Evolutionary conservation across 371 early-diverging fungal species (phyloP).

Genomic region (Homolaphlyctis polyrhiza): DNA sequence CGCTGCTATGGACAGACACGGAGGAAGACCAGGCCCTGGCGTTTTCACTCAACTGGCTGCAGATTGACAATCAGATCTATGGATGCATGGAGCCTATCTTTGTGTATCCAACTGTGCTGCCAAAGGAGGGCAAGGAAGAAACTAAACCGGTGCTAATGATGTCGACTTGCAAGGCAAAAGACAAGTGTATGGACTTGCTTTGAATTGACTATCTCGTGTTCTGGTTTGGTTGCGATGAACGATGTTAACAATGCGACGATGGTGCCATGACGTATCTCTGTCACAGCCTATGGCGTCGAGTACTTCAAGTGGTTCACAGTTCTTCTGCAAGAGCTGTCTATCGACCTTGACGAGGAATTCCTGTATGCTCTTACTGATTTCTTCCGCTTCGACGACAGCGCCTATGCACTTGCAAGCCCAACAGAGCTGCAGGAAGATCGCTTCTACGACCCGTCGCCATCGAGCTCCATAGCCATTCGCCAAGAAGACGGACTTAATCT

Average conservation of each 20-base stretch:
- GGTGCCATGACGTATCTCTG: no score
- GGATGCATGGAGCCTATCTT: constrained; percentile 81
- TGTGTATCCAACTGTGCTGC: constrained; percentile 83
- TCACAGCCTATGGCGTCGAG: constrained; percentile 23
- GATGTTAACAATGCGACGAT: no score
- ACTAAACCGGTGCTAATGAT: constrained; percentile 51
- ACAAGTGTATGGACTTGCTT: constrained; percentile 60
- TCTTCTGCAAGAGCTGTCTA: constrained; percentile 84
- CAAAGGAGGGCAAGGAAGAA: constrained; percentile 58
- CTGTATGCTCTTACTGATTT: constrained; percentile 82
- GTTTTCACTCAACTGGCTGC: constrained; percentile 82
- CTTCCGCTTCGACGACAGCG: constrained; percentile 58
- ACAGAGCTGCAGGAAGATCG: constrained; percentile 8
- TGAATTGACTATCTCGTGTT: no score
- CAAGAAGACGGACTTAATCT: constrained; percentile 52
- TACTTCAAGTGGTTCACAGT: constrained; percentile 89
- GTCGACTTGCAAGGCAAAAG: constrained; percentile 67
- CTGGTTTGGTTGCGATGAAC: no score
- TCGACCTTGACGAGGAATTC: constrained; percentile 90
- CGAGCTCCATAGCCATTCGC: background rate
- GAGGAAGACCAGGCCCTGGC: constrained; percentile 66
- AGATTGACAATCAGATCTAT: constrained; percentile 90
- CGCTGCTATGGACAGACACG: constrained; percentile 69
- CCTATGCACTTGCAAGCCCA: background rate
- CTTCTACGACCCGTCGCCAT: background rate